Base-by-base conservation (phyloP, 441 rosid species). In the Eruca vesicaria region DNA sequence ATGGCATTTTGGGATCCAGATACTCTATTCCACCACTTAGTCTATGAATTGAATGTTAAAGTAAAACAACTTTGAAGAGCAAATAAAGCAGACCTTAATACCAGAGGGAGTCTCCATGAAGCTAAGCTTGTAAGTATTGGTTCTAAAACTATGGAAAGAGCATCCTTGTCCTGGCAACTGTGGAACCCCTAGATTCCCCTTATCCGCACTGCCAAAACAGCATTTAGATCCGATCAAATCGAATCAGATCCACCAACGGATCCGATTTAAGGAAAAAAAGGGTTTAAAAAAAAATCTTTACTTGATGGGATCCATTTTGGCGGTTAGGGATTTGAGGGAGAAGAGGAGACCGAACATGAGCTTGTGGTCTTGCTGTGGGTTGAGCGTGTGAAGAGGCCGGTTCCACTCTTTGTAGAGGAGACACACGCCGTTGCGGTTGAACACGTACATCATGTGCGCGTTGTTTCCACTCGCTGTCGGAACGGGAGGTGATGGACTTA, bases 101-200 rank as follows among this genome's bases (percentile, higher is more conserved):
- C 98, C 98, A 59, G 97, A 91, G 14, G 97, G 93, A 77, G 88
- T 90, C 81, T 95, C 99, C 97, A 93, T 90, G 87, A 95, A 93
- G 72, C 94, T 95, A 36, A 93, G 96, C 67, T 91, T 95, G 85
- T 91, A 95, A 2, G 97, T 91, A 58, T 93, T 91, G 0, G 99
- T 93, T 5, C 96, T 89, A 75, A 95, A 95, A 78, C 98, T 87
- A 41, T 91, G 98, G 73, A 95, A 93, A 0, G 98, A 95, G 74
- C 98, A 93, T 12, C 96, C 98, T 81, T 93, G 95, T 20, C 98
- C 97, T 5, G 96, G 93, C 71, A 89, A 85, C 77, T 90, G 99
- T 28, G 98, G 97, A 80, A 90, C 84, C 63, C 98, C 97, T 19
- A 92, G 83, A 80, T 95, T 95, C 67, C 96, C 93, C 66, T 86